Base-by-base conservation (phyloP, 2,329 filamentous ascomycete genomes). In the Aspergillus sp. region DNA sequence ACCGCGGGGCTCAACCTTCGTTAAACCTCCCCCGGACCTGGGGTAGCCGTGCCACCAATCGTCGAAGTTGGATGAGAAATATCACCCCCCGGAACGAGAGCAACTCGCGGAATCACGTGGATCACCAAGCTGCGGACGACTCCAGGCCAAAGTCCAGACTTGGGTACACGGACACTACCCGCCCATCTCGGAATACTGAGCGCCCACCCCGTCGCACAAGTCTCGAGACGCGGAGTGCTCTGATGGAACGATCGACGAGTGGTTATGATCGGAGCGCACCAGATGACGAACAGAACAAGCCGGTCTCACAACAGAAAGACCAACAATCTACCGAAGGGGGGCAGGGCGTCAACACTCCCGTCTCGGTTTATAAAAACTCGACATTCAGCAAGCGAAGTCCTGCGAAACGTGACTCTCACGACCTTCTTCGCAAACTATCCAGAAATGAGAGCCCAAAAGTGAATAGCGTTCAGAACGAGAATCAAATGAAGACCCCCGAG, bases 391-490 rank as follows among this genome's bases (percentile, higher is more conserved):
- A 60, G 47, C 57, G 60, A 15, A 64, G 55, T 48, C 50, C 60
- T 15, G 56, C 52, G 41, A 68, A 63, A 46, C 57, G 60, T 39
- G 65, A 70, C 46, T 72, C 70, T 2, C 62, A 66, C 32, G 67
- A 71, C n/a, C 60, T 73, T 39, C 57, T 74, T 35, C 68, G 70
- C 41, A 70, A 63, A 48, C 56, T 75, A 7, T 65, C 70, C 3
- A 62, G 72, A 47, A 61, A 62, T 7, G 66, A 67, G 41, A 70
- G 59, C 41, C 65, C 67, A 9, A 58, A 13, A 19, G 15, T 22
- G 37, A 39, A 37, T 13, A 13, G 10, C 5, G 10, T 51, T 33
- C 56, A 60, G 27, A 65, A 60, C 44, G 53, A 59, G 27, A 61
- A 58, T 32, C 53, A 60, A 17, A 50, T 56, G 7, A 58, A 62